Conservation (phyloP, 495 filamentous ascomycete genomes). For the Penicillium silybi region DNA sequence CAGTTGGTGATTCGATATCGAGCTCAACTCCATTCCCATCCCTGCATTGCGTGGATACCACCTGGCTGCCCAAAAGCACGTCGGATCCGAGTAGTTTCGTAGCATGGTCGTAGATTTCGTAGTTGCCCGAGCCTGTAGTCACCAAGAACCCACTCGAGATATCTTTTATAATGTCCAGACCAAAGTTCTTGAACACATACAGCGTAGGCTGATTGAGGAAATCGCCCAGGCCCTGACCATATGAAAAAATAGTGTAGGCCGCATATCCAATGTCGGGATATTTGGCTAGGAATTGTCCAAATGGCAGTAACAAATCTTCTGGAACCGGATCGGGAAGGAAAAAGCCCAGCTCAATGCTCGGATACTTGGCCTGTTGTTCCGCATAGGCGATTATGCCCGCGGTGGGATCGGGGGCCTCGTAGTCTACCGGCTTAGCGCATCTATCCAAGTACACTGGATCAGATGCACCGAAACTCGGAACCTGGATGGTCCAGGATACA, state of each 20-base stretch:
- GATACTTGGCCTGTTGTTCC: slow-evolving; percentile 32
- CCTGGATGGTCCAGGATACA: slow-evolving; percentile 10
- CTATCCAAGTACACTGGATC: slow-evolving; percentile 24
- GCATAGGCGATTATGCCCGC: slow-evolving; percentile 36
- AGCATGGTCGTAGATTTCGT: slow-evolving; percentile 41
- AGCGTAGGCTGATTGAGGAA: slow-evolving; percentile 28
- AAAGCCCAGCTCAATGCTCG: slow-evolving; percentile 29
- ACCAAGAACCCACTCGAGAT: slow-evolving; percentile 16
- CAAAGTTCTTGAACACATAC: slow-evolving; percentile 28
- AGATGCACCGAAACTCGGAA: slow-evolving; percentile 25
- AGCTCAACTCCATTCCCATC: slow-evolving; percentile 22
- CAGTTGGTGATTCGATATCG: slow-evolving; percentile 30
- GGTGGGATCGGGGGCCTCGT: slow-evolving; percentile 23
- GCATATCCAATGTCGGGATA: slow-evolving; percentile 32
- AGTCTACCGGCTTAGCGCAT: slow-evolving; percentile 39
- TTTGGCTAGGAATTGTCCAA: slow-evolving; percentile 45
- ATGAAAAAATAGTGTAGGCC: slow-evolving; percentile 20
- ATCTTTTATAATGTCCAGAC: slow-evolving; percentile 14
- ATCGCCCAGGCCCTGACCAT: slow-evolving; percentile 35
- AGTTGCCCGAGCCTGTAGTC: slow-evolving; percentile 31
- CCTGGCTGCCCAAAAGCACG: slow-evolving; percentile 26
- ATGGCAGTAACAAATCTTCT: slow-evolving; percentile 47
- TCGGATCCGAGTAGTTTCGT: slow-evolving; percentile 22
- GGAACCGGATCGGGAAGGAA: slow-evolving; percentile 50
- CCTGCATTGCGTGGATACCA: slow-evolving; percentile 26